A percentile compares a stretch with the other conserved stretches of the same genome.
Evolutionary conservation across 1,284 basidiomycete genomes (phyloP).

Genomic region (Pseudozyma tsukubaensis): DNA sequence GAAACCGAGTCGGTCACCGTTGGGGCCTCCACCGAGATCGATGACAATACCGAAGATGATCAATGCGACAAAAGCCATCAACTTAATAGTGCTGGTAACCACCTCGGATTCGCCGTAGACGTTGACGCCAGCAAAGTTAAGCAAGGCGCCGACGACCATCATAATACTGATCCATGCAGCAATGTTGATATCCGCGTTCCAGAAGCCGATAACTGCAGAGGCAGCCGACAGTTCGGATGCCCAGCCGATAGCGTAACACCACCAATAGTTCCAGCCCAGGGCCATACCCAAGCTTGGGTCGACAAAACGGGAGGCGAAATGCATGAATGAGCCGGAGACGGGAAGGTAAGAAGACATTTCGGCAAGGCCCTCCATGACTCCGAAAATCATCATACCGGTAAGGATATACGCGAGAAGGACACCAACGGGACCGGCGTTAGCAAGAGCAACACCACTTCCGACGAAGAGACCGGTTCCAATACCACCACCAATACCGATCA

Average conservation of each 20-base stretch:
- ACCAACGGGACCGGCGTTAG: constrained; percentile 58
- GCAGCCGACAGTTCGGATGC: constrained; percentile 69
- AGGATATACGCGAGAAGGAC: constrained; percentile 59
- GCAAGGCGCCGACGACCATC: constrained; percentile 46
- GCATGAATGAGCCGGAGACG: constrained; percentile 62
- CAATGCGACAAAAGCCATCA: constrained; percentile 73
- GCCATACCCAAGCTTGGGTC: constrained; percentile 82
- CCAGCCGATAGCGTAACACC: constrained; percentile 62
- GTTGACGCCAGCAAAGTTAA: constrained; percentile 61
- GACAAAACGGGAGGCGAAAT: constrained; percentile 59
- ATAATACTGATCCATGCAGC: constrained; percentile 60
- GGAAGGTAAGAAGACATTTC: constrained; percentile 60
- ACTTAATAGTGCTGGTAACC: constrained; percentile 74
- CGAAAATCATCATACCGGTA: constrained; percentile 57
- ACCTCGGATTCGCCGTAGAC: constrained; percentile 73
- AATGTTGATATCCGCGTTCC: constrained; percentile 59
- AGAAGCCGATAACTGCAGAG: constrained; percentile 68
- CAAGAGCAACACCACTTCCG: constrained; percentile 54
- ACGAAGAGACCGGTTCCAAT: constrained; percentile 65
- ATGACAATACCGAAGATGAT: constrained; percentile 74
- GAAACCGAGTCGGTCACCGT: constrained; percentile 51
- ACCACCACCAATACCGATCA: constrained; percentile 61
- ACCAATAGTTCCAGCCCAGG: constrained; percentile 65
- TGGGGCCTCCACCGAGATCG: constrained; percentile 68
- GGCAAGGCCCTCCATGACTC: constrained; percentile 60